Conservation (phyloP, 176 grass and related monocot species). For the Oryza rufipogon region DNA sequence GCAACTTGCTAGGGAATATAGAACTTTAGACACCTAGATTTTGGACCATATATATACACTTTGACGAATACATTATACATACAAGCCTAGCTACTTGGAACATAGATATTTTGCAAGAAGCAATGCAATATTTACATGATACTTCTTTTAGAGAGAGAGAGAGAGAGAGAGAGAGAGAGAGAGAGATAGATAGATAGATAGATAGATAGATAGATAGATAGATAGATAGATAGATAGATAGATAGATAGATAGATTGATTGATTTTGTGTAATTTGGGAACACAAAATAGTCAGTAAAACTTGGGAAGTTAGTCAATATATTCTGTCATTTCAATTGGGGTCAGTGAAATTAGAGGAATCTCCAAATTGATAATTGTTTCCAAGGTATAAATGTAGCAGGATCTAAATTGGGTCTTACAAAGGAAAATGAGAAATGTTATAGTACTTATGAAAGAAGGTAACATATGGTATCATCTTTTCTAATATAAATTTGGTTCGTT, state of each 20-base stretch:
- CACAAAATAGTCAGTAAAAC: not conserved
- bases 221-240: no score
- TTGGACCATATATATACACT: not conserved
- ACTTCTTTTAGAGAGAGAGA: not conserved
- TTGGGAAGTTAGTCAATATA: not conserved
- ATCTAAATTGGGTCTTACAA: no score
- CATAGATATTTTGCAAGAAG: not conserved
- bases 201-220: no score
- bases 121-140: not conserved
- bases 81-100: not conserved
- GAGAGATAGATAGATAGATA: not conserved
- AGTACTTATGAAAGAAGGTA: no score
- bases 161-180: not conserved
- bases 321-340: not conserved
- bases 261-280: not conserved
- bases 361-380: not conserved
- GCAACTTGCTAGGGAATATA: slow-evolving; percentile 1
- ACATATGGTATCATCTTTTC: no score
- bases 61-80: not conserved
- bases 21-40: not conserved
- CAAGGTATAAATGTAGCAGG: not conserved
- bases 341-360: not conserved
- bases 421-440: no score
- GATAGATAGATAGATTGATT: no score
- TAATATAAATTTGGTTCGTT: no score